phyloP scores from a whole-genome alignment of 2,329 filamentous ascomycete species.

The Trichothecium sympodiale region DNA sequence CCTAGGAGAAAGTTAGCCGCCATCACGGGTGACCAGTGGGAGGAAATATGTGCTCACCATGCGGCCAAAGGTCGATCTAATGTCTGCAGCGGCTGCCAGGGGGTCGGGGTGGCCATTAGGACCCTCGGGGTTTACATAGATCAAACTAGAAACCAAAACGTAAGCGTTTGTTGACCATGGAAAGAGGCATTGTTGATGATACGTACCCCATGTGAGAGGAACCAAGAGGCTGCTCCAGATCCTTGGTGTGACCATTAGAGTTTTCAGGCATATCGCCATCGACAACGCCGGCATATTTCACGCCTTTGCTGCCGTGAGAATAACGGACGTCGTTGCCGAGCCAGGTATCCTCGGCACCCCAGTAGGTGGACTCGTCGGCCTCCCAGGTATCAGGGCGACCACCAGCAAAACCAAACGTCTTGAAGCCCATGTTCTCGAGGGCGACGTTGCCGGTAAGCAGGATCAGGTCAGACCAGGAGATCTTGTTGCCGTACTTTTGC shows the following conservation, averaged over 20 bases:
- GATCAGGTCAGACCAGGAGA: conserved; percentile 68
- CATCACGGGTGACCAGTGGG: too few species aligned
- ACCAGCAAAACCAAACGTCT: conserved; percentile 62
- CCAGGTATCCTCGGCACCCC: conserved; percentile 67
- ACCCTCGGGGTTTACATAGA: conserved; percentile 75
- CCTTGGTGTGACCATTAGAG: conserved; percentile 43
- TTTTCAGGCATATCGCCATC: conserved; percentile 25
- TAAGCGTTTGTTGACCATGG: neutral
- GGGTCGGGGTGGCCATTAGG: conserved; percentile 64
- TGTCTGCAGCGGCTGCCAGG: conserved; percentile 57
- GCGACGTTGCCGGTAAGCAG: conserved; percentile 67
- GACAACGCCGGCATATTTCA: conserved; percentile 20
- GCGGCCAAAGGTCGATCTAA: conserved; percentile 62
- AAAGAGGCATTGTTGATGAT: neutral
- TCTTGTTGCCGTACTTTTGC: conserved; percentile 75
- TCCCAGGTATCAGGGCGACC: conserved; percentile 65
- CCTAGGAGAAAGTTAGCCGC: conserved; percentile 17
- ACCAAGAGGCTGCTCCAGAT: conserved; percentile 57
- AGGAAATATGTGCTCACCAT: conserved; percentile 32
- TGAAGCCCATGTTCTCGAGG: conserved; percentile 65
- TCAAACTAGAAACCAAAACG: conserved; percentile 49
- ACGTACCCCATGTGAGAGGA: conserved; percentile 29
- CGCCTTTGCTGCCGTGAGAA: conserved; percentile 34
- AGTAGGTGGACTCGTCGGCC: conserved; percentile 66
- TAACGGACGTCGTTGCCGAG: conserved; percentile 63